Evolutionary conservation across 257 asterid genomes (phyloP), one percentile per base, ranked within the genome.

Genomic region (Oldenlandia corymbosa): DNA sequence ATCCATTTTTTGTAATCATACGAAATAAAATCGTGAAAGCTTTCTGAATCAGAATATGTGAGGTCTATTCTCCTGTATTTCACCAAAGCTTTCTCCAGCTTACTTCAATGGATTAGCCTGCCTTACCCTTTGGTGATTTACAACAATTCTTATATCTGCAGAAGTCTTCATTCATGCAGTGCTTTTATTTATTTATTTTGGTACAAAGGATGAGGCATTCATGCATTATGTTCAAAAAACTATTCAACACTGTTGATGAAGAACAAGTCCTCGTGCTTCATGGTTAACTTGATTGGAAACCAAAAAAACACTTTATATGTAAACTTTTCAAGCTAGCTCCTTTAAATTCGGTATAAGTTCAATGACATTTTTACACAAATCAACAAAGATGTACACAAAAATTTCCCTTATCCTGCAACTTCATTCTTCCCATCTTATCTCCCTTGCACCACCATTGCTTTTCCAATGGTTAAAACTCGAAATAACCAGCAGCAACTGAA

Each of bases 1-100:
- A 36, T 61, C 64, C 55, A 43, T 43, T 61, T n/a, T n/a, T 50
- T 46, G 18, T 45, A 47, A 56, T 46, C 24, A 20, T 62, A 23
- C 53, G 28, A 18, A 62, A 41, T 41, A 37, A 54, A 28, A 55
- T 32, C 37, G 26, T 26, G 52, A 63, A 56, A 32, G 23, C 7
- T 17, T 42, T 16, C 34, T 42, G n/a, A 10, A 30, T 42, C 70
- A 37, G 23, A 5, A 18, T 6, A 5, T 58, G 16, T 43, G 12
- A 45, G 49, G 4, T n/a, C 11, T 30, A 11, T 21, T 27, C 23
- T 21, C 18, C 23, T 16, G 5, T 21, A 4, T 3, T 34, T 34
- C 39, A 34, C 4, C 10, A 6, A 39, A 39, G 9, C 48, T 43
- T 43, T 43, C 16, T 43, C n/a, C 2, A 43, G n/a, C 7, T 3